These are phyloP conservation scores for Kwoniella shivajii DNA, from an alignment of 1,284 basidiomycete species.

Conservation along the genomic window DNA sequence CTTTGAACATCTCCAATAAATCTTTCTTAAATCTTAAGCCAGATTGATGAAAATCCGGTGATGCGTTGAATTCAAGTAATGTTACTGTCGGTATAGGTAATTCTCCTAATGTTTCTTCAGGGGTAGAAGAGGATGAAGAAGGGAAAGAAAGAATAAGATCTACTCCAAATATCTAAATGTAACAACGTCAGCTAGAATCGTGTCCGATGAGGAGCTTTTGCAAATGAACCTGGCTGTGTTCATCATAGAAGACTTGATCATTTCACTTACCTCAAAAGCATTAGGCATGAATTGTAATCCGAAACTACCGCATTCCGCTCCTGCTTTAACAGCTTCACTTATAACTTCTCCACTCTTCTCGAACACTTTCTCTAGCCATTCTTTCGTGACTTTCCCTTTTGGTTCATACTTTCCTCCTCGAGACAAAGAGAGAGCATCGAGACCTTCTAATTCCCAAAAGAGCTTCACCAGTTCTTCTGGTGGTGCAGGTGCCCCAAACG, in stretches of 20 bases:
- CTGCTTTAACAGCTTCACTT: slow-evolving; percentile 82
- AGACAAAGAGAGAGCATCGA: slow-evolving; percentile 54
- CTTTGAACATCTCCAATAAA: slow-evolving; percentile 77
- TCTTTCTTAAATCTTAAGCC: slow-evolving; percentile 73
- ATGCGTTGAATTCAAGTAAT: slow-evolving; percentile 89
- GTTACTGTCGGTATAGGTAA: slow-evolving; percentile 64
- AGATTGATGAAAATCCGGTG: slow-evolving; percentile 93
- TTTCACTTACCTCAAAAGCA: slow-evolving; percentile 71
- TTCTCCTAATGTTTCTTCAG: background rate
- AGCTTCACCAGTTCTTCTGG: slow-evolving; percentile 63
- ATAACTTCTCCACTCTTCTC: slow-evolving; percentile 68
- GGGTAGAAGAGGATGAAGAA: slow-evolving; percentile 1
- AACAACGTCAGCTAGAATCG: background rate
- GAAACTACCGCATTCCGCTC: slow-evolving; percentile 65
- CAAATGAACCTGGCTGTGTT: too few species aligned
- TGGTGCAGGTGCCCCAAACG: slow-evolving; percentile 55
- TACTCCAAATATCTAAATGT: slow-evolving; percentile 72
- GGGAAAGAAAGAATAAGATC: slow-evolving; percentile 79
- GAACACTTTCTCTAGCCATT: slow-evolving; percentile 64
- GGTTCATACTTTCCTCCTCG: slow-evolving; percentile 45
- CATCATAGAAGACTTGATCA: background rate
- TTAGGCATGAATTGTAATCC: slow-evolving; percentile 74
- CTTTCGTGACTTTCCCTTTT: slow-evolving; percentile 19
- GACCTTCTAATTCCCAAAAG: slow-evolving; percentile 73
- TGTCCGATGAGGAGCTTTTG: background rate